Conservation (phyloP, 2,329 filamentous ascomycete genomes). For the Fusarium irregulare region DNA sequence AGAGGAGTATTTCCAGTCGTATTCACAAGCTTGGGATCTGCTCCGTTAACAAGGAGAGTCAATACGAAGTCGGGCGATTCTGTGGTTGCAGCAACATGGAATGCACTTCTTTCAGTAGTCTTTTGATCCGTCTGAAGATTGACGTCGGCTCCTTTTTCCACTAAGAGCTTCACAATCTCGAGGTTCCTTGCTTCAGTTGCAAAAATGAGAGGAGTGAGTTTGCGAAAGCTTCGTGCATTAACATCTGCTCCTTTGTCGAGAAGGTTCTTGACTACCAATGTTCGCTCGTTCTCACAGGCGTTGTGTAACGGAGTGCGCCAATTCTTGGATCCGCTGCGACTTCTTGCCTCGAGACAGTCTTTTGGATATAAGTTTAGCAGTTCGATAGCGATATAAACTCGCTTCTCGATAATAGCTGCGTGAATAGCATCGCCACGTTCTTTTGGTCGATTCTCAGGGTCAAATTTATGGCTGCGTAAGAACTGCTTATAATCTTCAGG, state of each 20-base stretch:
- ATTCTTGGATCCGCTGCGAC: neutral
- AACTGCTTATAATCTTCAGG: neutral
- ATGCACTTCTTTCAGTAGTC: neutral
- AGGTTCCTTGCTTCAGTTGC: conserved; percentile 5
- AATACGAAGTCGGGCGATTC: conserved; percentile 2
- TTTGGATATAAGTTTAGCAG: conserved; percentile 16
- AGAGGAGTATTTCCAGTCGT: conserved; percentile 13
- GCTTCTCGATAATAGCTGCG: conserved; percentile 11
- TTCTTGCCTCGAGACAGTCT: conserved; percentile 18
- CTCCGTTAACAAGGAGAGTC: neutral
- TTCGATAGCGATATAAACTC: neutral
- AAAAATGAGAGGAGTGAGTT: conserved; percentile 16
- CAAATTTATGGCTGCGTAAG: neutral
- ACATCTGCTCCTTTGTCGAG: conserved; percentile 18
- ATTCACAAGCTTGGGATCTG: neutral
- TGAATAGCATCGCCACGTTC: conserved; percentile 9
- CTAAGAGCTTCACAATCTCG: conserved; percentile 14
- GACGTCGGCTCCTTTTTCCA: conserved; percentile 14
- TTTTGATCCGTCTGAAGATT: conserved; percentile 18
- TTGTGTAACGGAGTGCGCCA: conserved; percentile 27
- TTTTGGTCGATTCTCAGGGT: neutral
- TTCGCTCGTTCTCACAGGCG: conserved; percentile 3
- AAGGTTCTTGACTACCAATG: neutral
- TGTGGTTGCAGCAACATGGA: conserved; percentile 16
- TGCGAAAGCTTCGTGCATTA: conserved; percentile 6